Evolutionary conservation across 257 asterid species (phyloP).

Genomic region (Primulina eburnea): DNA sequence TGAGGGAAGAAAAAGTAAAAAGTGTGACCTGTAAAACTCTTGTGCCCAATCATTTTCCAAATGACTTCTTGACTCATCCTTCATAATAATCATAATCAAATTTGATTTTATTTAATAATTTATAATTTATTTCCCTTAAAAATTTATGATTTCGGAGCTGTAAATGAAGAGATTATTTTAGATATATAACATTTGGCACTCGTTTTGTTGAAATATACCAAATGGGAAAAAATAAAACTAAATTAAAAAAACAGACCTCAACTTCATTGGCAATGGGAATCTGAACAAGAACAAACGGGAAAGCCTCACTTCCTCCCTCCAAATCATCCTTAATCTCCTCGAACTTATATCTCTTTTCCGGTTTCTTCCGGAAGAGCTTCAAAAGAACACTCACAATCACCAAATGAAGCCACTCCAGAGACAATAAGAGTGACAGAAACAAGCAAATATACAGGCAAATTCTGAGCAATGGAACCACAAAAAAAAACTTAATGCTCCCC

Average conservation of each 20-base stretch:
- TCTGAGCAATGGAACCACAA: neutral
- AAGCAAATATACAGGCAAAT: neutral
- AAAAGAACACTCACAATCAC: neutral
- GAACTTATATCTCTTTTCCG: conserved; percentile 25
- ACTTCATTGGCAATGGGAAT: conserved; percentile 32
- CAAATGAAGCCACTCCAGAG: neutral
- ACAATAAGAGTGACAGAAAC: neutral
- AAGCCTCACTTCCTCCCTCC: conserved; percentile 22
- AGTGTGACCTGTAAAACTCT: too few relatives aligned
- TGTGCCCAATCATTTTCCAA: too few relatives aligned
- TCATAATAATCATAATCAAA: too few relatives aligned
- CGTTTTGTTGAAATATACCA: too few relatives aligned
- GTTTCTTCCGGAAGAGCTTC: conserved; percentile 23
- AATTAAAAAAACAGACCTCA: conserved; percentile 5
- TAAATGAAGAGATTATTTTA: too few relatives aligned
- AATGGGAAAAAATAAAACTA: too few relatives aligned
- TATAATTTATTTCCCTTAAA: too few relatives aligned
- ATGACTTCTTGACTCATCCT: too few relatives aligned
- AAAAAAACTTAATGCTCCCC: neutral
- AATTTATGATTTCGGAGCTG: too few relatives aligned
- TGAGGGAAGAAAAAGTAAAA: too few relatives aligned
- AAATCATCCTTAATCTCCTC: conserved; percentile 28
- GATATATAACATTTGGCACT: too few relatives aligned
- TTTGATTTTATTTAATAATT: too few relatives aligned
- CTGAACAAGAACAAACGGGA: conserved; percentile 32